phyloP scores from a whole-genome alignment of 495 filamentous ascomycete species.

The Podospora sp. region DNA sequence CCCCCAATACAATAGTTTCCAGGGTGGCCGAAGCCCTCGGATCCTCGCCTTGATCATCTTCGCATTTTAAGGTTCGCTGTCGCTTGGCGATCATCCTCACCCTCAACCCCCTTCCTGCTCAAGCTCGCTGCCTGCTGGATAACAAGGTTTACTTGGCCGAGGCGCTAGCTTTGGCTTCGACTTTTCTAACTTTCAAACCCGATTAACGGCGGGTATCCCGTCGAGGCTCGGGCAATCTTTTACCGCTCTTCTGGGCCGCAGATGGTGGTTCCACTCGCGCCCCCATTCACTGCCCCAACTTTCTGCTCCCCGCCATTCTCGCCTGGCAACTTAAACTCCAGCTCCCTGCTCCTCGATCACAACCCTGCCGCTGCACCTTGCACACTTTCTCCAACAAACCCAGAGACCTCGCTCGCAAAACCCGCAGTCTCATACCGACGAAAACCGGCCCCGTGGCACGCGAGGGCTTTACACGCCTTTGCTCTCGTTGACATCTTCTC shows the following conservation, averaged over 20 bases:
- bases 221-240: background rate
- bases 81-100: background rate
- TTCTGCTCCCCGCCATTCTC: constrained; percentile 12
- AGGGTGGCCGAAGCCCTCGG: background rate
- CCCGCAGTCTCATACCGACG: background rate
- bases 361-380: constrained; percentile 6
- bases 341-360: constrained; percentile 22
- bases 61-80: background rate
- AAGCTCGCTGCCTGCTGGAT: background rate
- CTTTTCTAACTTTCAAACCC: background rate
- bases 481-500: constrained; percentile 5
- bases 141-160: constrained; percentile 1
- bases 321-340: constrained; percentile 28
- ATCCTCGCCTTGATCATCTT: background rate
- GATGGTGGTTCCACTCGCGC: constrained; percentile 5
- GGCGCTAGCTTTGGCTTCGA: background rate
- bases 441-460: background rate
- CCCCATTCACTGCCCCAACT: constrained; percentile 20
- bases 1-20: background rate
- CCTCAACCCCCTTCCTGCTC: background rate
- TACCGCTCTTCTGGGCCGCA: background rate
- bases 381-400: constrained; percentile 19
- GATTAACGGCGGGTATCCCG: background rate
- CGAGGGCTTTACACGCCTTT: background rate
- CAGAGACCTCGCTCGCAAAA: background rate